Conservation (phyloP, 495 filamentous ascomycete genomes). For the Mytilinidion resinicola region DNA sequence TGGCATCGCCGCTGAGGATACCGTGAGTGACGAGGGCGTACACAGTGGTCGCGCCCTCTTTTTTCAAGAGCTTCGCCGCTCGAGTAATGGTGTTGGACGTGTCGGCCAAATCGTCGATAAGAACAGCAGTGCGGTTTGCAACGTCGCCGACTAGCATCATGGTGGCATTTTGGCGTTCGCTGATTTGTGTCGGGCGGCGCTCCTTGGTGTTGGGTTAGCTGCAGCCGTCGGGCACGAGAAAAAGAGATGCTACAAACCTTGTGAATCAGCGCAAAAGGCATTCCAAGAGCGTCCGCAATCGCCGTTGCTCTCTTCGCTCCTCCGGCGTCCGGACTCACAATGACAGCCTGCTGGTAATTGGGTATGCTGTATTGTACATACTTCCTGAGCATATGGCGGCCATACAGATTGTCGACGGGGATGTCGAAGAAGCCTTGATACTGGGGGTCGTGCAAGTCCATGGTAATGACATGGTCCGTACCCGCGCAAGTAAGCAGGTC, state of each 20-base stretch:
- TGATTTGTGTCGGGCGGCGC: conserved; percentile 89
- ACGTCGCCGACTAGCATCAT: conserved; percentile 99
- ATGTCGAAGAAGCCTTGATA: conserved; percentile 99
- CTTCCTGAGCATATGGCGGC: conserved; percentile 74
- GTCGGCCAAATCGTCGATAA: conserved; percentile 92
- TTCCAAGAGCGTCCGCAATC: conserved; percentile 85
- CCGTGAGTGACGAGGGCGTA: conserved; percentile 92
- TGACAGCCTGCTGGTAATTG: conserved; percentile 78
- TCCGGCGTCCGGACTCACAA: conserved; percentile 93
- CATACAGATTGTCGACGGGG: conserved; percentile 94
- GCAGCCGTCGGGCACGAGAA: conserved; percentile 19
- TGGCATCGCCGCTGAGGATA: conserved; percentile 87
- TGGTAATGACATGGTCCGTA: conserved; percentile 93
- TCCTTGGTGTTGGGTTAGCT: conserved; percentile 54
- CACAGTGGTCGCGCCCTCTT: conserved; percentile 79
- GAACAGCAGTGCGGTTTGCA: conserved; percentile 68
- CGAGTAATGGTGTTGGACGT: conserved; percentile 95
- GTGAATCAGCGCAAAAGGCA: conserved; percentile 94
- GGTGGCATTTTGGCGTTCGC: conserved; percentile 88
- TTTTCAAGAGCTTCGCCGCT: conserved; percentile 93
- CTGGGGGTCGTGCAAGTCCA: conserved; percentile 96
- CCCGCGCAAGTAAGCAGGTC: conserved; percentile 93
- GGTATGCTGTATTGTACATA: conserved; percentile 88
- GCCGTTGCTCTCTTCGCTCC: conserved; percentile 96
- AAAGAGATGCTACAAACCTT: conserved; percentile 58